Percentiles rank a stretch among this genome's conserved stretches.
Evolutionary conservation across 345 rosid species (phyloP).

Genomic region (Eucalyptus melliodora): DNA sequence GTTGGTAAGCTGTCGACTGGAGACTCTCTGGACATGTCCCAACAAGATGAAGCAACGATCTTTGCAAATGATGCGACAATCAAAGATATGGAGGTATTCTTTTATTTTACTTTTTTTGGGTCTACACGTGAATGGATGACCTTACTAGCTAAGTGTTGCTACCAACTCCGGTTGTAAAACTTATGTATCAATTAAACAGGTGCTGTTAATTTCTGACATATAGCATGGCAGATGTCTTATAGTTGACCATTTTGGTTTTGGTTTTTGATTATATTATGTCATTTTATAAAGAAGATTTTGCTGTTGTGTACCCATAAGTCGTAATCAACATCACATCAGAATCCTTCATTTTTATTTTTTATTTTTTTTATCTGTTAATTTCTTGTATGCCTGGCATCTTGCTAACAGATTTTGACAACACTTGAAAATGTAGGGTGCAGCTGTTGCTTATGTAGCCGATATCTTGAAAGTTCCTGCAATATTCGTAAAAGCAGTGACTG

Average conservation of each 20-base stretch:
- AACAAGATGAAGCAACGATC: constrained; percentile 68
- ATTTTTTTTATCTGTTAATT: not conserved
- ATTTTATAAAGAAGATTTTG: not conserved
- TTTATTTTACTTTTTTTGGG: not conserved
- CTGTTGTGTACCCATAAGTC: not conserved
- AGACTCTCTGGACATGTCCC: constrained; percentile 85
- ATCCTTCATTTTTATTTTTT: not conserved
- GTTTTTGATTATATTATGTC: not conserved
- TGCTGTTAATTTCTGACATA: not conserved
- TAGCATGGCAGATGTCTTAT: not conserved
- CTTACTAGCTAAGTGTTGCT: not conserved
- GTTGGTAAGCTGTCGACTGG: constrained; percentile 89
- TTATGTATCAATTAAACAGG: not conserved
- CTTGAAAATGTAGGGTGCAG: constrained; percentile 53
- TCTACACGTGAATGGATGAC: not conserved
- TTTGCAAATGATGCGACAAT: constrained; percentile 74
- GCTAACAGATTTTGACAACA: not conserved
- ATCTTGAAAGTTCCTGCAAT: constrained; percentile 76
- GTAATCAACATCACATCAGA: not conserved
- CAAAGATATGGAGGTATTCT: constrained; percentile 98
- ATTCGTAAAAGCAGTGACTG: constrained; percentile 85
- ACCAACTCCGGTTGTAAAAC: not conserved
- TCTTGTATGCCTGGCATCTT: not conserved
- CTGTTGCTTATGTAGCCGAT: constrained; percentile 79
- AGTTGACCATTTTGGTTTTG: not conserved